Evolutionary conservation across 2,329 filamentous ascomycete genomes (phyloP).

Genomic region (Calonectria leucothoes): DNA sequence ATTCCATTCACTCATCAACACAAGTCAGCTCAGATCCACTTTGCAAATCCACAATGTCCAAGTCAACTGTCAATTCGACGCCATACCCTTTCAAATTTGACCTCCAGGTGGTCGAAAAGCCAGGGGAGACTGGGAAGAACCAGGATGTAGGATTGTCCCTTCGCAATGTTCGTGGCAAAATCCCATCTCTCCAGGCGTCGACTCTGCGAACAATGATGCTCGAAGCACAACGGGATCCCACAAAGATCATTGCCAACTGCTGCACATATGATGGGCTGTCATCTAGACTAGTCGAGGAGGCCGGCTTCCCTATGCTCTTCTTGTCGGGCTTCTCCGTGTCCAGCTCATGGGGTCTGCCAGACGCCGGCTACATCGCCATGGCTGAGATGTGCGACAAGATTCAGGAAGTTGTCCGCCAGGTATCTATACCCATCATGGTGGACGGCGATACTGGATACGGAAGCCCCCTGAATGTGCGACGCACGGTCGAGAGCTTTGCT

Average conservation of each 20-base stretch:
- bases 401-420: constrained; percentile 53
- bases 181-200: constrained; percentile 53
- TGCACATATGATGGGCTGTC: constrained; percentile 57
- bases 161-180: constrained; percentile 32
- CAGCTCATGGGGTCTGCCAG: constrained; percentile 54
- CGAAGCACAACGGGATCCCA: constrained; percentile 52
- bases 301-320: constrained; percentile 59
- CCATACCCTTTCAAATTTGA: constrained; percentile 49
- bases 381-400: constrained; percentile 59
- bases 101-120: constrained; percentile 17
- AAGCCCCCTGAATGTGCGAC: constrained; percentile 56
- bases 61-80: constrained; percentile 44
- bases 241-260: constrained; percentile 56
- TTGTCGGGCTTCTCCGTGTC: constrained; percentile 56
- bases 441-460: constrained; percentile 63
- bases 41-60: constrained; percentile 19
- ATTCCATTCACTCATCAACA: background rate
- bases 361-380: constrained; percentile 62
- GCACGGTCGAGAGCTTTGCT: constrained; percentile 56
- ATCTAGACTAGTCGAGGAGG: constrained; percentile 56
- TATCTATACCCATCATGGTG: constrained; percentile 56
- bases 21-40: background rate
- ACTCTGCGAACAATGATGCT: constrained; percentile 53
- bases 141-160: constrained; percentile 16
- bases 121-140: constrained; percentile 25